These are phyloP conservation scores for Alnus glutinosa DNA, from an alignment of 306 rosid species.

Conservation along the genomic window DNA sequence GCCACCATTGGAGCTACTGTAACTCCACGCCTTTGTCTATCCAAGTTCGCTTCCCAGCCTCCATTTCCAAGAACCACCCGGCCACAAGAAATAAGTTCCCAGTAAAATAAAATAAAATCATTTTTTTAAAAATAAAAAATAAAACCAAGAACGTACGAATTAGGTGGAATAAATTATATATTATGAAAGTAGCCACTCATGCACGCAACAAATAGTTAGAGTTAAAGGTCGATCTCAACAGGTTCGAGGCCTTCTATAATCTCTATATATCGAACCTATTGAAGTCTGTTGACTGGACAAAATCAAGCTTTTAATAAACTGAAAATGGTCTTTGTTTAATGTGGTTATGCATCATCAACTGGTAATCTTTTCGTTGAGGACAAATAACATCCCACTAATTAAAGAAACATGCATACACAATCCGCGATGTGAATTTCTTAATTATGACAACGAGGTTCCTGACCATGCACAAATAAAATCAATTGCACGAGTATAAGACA, in stretches of 20 bases:
- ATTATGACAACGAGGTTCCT: no score
- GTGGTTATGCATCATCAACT: not conserved
- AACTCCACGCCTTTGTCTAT: conserved; percentile 40
- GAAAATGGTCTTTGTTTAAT: not conserved
- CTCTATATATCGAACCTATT: not conserved
- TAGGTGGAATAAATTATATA: no score
- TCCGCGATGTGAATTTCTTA: no score
- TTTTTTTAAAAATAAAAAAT: not conserved
- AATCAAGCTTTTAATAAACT: not conserved
- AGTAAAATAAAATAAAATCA: not conserved
- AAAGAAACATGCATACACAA: no score
- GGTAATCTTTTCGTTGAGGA: no score
- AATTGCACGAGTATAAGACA: no score
- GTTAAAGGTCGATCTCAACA: no score
- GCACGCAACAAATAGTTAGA: not conserved
- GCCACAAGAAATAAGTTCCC: not conserved
- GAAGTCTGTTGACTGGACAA: not conserved
- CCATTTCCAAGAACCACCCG: conserved; percentile 7
- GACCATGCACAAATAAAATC: no score
- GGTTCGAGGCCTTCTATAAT: not conserved
- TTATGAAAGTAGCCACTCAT: no score
- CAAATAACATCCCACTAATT: no score
- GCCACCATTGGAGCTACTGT: conserved; percentile 22
- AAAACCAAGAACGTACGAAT: not conserved
- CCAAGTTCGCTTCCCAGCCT: conserved; percentile 74